These are phyloP conservation scores for Fusarium continuum DNA, from an alignment of 2,329 filamentous ascomycete species.

Conservation along the genomic window DNA sequence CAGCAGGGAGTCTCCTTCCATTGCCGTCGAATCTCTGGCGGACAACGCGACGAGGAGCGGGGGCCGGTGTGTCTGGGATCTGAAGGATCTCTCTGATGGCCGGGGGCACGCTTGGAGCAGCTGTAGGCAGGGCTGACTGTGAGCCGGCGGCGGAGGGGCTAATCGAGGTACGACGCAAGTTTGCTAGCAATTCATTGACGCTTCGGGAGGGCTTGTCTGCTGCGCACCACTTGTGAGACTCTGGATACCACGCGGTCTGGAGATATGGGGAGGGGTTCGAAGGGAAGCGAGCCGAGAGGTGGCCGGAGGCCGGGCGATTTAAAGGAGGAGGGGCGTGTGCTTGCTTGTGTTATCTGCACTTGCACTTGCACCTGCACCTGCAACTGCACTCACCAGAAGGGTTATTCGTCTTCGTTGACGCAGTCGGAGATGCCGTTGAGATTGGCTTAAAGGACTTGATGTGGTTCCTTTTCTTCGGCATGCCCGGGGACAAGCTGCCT, in stretches of 20 bases:
- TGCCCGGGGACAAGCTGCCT: conserved; percentile 48
- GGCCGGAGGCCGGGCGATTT: conserved; percentile 18
- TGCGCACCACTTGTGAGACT: conserved; percentile 43
- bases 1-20: conserved; percentile 64
- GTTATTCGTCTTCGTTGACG: conserved; percentile 36
- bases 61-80: conserved; percentile 65
- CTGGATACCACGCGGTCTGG: conserved; percentile 42
- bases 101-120: conserved; percentile 66
- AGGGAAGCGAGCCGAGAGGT: conserved; percentile 43
- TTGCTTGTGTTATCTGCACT: conserved; percentile 9
- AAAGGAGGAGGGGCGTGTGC: conserved; percentile 32
- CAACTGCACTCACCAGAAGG: conserved; percentile 43
- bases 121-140: conserved; percentile 43
- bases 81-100: conserved; percentile 67
- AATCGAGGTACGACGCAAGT: conserved; percentile 59
- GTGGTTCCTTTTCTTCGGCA: conserved; percentile 72
- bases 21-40: conserved; percentile 55
- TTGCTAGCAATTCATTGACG: conserved; percentile 70
- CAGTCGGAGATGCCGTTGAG: conserved; percentile 59
- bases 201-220: conserved; percentile 50
- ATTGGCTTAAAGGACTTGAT: conserved; percentile 66
- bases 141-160: conserved; percentile 42
- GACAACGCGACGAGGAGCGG: conserved; percentile 56
- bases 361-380: too few species aligned
- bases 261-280: conserved; percentile 30